phyloP scores from a whole-genome alignment of 345 rosid genomes.

The Raphanus sativus region DNA sequence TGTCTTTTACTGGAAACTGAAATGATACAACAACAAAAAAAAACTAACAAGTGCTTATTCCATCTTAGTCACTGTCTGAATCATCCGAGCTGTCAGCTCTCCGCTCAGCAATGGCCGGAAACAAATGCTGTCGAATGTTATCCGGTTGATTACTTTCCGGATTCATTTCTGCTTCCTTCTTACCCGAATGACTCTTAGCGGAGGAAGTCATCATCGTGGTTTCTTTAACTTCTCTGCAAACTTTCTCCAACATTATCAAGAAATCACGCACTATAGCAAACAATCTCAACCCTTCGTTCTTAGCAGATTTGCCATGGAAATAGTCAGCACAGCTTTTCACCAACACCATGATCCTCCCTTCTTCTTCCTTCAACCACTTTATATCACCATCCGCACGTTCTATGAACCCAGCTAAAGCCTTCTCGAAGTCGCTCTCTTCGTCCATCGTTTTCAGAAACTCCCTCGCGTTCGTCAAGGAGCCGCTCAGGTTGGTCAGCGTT shows the following conservation, averaged over 20 bases:
- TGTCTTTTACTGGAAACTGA: background rate
- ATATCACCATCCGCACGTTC: slow-evolving; percentile 58
- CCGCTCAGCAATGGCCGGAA: slow-evolving; percentile 68
- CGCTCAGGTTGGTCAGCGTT: slow-evolving; percentile 48
- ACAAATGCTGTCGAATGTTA: slow-evolving; percentile 45
- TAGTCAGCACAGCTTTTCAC: slow-evolving; percentile 79
- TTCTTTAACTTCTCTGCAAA: slow-evolving; percentile 62
- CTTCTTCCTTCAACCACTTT: slow-evolving; percentile 53
- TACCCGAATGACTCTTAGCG: slow-evolving; percentile 34
- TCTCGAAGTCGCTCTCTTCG: slow-evolving; percentile 54
- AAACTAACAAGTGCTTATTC: background rate
- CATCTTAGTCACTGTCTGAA: slow-evolving; percentile 43
- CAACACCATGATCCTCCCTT: slow-evolving; percentile 61
- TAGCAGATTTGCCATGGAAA: slow-evolving; percentile 74
- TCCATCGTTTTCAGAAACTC: slow-evolving; percentile 51
- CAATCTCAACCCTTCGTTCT: slow-evolving; percentile 77
- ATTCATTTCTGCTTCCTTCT: slow-evolving; percentile 34
- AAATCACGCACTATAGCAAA: slow-evolving; percentile 74
- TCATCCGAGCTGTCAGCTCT: slow-evolving; percentile 52
- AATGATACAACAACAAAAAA: background rate
- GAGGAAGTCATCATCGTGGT: slow-evolving; percentile 16
- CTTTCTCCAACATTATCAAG: slow-evolving; percentile 74
- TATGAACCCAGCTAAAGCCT: slow-evolving; percentile 47
- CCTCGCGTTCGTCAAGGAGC: slow-evolving; percentile 47
- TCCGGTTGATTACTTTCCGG: slow-evolving; percentile 47